These are phyloP conservation scores for Tetrapyrgos nigripes DNA, from an alignment of 1,284 basidiomycete genomes.

Conservation along the genomic window DNA sequence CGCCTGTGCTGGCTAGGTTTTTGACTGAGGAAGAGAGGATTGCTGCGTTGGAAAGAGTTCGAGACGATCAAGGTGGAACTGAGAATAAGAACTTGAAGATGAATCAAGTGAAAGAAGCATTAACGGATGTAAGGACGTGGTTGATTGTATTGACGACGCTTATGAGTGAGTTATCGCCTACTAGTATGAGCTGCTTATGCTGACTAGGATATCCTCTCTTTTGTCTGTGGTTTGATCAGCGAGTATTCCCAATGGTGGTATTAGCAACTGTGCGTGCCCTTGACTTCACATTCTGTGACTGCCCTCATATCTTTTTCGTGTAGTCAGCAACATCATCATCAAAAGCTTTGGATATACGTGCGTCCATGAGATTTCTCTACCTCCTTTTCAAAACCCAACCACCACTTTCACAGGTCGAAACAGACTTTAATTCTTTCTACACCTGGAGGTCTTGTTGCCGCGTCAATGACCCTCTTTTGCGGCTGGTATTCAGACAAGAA, in stretches of 20 bases:
- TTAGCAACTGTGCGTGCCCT: conserved; percentile 63
- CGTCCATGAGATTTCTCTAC: conserved; percentile 24
- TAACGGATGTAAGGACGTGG: conserved; percentile 69
- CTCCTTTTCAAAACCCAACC: background rate
- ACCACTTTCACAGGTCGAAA: conserved; percentile 48
- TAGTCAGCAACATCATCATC: conserved; percentile 69
- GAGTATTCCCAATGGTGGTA: conserved; percentile 68
- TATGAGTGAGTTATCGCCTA: conserved; percentile 46
- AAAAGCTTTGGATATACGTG: conserved; percentile 73
- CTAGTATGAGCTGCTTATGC: background rate
- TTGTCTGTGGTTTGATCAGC: no score
- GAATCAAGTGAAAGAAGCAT: conserved; percentile 62
- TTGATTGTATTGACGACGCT: conserved; percentile 64
- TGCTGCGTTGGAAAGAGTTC: conserved; percentile 70
- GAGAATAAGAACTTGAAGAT: conserved; percentile 67
- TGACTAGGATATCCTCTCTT: conserved; percentile 20
- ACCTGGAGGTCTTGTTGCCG: conserved; percentile 60
- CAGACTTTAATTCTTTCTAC: conserved; percentile 69
- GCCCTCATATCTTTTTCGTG: background rate
- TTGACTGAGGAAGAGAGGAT: conserved; percentile 66
- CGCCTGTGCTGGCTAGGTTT: conserved; percentile 64
- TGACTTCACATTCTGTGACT: background rate
- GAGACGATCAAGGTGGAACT: conserved; percentile 70
- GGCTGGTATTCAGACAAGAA: conserved; percentile 73
- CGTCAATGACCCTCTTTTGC: conserved; percentile 55